Evolutionary conservation across 148 eudicot species (phyloP).

Genomic region (Limonium bicolor): DNA sequence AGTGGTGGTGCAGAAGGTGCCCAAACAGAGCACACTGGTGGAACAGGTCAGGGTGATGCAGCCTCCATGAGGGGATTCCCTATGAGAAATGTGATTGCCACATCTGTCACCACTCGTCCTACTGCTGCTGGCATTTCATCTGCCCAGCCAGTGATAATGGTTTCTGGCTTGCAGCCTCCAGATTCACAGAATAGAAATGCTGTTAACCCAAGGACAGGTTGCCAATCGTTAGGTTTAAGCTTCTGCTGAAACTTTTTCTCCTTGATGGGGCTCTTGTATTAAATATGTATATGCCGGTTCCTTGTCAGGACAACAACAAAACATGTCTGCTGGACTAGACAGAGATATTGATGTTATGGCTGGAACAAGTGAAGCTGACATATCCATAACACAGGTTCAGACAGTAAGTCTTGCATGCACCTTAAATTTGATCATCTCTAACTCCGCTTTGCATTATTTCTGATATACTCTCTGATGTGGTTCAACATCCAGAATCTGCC

Average conservation of each 20-base stretch:
- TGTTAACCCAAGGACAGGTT: constrained; percentile 23
- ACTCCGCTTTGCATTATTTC: not conserved
- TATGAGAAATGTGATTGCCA: constrained; percentile 33
- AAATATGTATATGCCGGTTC: not conserved
- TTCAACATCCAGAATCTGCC: no score
- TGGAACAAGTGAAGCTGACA: constrained; percentile 9
- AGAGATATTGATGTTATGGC: constrained; percentile 11
- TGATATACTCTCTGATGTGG: not conserved
- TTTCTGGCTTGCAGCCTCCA: constrained; percentile 24
- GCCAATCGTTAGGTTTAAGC: constrained; percentile 11
- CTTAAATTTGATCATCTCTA: not conserved
- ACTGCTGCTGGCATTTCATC: constrained; percentile 28
- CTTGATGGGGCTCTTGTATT: not conserved
- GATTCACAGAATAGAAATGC: constrained; percentile 38
- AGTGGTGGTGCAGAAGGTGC: constrained; percentile 47
- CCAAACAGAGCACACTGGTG: constrained; percentile 29
- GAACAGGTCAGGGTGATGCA: constrained; percentile 25
- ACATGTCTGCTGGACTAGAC: constrained; percentile 14
- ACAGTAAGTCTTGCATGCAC: constrained; percentile 19
- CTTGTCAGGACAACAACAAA: constrained; percentile 29
- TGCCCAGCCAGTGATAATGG: constrained; percentile 25
- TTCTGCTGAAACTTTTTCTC: not conserved
- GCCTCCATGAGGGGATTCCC: constrained; percentile 26
- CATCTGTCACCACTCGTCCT: constrained; percentile 38
- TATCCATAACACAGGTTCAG: constrained; percentile 13